Evolutionary conservation across 257 asterid species (phyloP).

Genomic region (Jasminum sambac): DNA sequence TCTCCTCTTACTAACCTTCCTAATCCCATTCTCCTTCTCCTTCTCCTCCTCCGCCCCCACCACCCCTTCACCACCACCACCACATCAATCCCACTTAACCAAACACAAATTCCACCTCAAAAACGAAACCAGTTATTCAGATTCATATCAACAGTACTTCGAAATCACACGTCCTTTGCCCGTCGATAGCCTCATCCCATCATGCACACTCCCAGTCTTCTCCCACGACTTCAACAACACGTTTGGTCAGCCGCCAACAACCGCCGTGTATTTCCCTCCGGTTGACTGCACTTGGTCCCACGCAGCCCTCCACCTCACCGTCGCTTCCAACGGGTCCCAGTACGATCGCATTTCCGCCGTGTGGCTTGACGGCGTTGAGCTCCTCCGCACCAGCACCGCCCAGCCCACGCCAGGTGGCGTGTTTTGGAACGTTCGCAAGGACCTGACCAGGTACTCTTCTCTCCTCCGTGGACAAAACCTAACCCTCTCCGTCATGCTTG

Average conservation of each 20-base stretch:
- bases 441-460: constrained; percentile 65
- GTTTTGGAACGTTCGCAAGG: constrained; percentile 69
- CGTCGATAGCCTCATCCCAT: constrained; percentile 41
- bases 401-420: constrained; percentile 59
- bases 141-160: constrained; percentile 32
- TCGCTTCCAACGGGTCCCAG: constrained; percentile 62
- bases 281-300: constrained; percentile 64
- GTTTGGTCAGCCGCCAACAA: constrained; percentile 54
- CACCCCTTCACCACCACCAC: constrained; percentile 26
- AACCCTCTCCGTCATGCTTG: constrained; percentile 75
- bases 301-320: constrained; percentile 56
- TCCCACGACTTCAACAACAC: constrained; percentile 67
- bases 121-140: constrained; percentile 22
- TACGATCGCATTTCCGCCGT: constrained; percentile 84
- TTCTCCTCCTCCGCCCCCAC: constrained; percentile 31
- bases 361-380: constrained; percentile 79
- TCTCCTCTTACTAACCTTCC: no score
- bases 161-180: constrained; percentile 64
- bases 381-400: constrained; percentile 90
- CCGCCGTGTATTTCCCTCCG: constrained; percentile 59
- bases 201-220: constrained; percentile 60
- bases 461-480: constrained; percentile 50
- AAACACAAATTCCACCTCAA: constrained; percentile 23
- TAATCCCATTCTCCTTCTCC: constrained; percentile 27
- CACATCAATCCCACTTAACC: constrained; percentile 37